Evolutionary conservation across 2,329 filamentous ascomycete species (phyloP).

Genomic region (Colletotrichum sp.): DNA sequence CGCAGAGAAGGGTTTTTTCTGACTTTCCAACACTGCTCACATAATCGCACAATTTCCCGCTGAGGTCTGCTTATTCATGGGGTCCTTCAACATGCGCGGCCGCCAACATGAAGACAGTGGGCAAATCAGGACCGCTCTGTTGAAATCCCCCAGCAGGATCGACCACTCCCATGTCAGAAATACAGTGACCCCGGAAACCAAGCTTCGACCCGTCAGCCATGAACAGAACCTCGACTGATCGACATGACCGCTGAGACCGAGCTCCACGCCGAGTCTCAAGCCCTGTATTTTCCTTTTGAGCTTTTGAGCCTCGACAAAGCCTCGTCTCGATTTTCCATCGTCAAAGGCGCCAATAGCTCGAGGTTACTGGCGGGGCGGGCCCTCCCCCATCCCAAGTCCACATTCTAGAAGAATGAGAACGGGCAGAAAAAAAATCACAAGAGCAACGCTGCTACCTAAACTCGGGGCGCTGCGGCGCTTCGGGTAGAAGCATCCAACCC

Average conservation of each 20-base stretch:
- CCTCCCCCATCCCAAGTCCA: neutral
- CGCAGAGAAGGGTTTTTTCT: neutral
- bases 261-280: neutral
- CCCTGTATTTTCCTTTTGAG: neutral
- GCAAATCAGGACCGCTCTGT: neutral
- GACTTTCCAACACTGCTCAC: neutral
- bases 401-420: neutral
- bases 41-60: neutral
- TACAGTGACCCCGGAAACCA: neutral
- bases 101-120: neutral
- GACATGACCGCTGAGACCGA: neutral
- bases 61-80: neutral
- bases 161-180: neutral
- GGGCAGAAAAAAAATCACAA: neutral
- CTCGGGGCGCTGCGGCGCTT: neutral
- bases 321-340: neutral
- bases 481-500: slow-evolving; percentile 2
- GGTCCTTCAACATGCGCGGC: neutral
- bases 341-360: neutral
- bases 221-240: neutral
- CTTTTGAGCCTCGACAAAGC: neutral
- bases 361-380: neutral
- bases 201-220: neutral
- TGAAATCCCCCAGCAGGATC: neutral
- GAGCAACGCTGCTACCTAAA: neutral